Percentiles rank a stretch among this genome's conserved stretches.
These are phyloP conservation scores for Pseudevernia furfuracea DNA, from an alignment of 495 filamentous ascomycete species.

Conservation along the genomic window DNA sequence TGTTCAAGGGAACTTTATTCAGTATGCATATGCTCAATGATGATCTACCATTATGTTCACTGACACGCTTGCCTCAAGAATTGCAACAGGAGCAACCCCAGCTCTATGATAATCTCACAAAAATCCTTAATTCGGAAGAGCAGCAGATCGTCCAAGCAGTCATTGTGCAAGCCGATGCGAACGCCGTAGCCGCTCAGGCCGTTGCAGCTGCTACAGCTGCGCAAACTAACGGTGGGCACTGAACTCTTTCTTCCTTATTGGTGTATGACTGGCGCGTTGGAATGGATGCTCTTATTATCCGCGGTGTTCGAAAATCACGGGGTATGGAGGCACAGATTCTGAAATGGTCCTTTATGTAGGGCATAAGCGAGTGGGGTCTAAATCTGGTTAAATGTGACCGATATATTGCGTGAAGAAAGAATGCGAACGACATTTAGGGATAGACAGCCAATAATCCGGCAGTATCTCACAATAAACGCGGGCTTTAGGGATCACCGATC, in stretches of 20 bases:
- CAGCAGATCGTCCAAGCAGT: conserved; percentile 73
- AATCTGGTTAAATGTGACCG: neutral
- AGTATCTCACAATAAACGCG: neutral
- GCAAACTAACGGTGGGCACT: conserved; percentile 24
- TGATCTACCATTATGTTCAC: neutral
- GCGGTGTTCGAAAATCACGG: neutral
- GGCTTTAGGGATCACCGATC: neutral
- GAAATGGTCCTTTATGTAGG: neutral
- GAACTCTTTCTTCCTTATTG: neutral
- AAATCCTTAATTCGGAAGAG: conserved; percentile 71
- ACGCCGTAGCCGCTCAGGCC: conserved; percentile 33
- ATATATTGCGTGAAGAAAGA: neutral
- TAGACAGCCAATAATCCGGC: neutral
- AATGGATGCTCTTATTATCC: neutral
- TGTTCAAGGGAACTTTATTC: conserved; percentile 73
- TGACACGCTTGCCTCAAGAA: conserved; percentile 39
- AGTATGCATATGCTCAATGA: conserved; percentile 51
- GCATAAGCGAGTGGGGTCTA: conserved; percentile 1
- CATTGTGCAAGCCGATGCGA: conserved; percentile 68
- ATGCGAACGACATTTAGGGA: neutral
- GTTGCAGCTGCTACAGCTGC: conserved; percentile 21
- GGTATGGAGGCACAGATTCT: neutral
- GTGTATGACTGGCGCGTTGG: neutral
- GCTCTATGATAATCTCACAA: conserved; percentile 73
- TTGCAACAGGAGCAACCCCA: conserved; percentile 86